Evolutionary conservation across 2,329 filamentous ascomycete species (phyloP).

Genomic region (Exophiala calicioides): DNA sequence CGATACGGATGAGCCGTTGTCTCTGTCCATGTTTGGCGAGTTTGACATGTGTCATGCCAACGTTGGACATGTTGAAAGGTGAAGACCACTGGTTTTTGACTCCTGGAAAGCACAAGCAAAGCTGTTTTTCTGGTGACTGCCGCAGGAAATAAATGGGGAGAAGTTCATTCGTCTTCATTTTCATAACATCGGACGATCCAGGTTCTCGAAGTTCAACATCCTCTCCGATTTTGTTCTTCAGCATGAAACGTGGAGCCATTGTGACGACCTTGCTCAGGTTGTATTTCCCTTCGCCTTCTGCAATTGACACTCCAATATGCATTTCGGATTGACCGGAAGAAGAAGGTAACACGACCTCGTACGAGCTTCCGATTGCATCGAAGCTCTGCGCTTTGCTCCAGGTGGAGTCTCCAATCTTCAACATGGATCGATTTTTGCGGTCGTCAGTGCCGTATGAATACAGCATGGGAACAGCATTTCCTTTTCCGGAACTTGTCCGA

Average conservation of each 20-base stretch:
- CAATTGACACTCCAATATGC: constrained; percentile 84
- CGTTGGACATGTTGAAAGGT: constrained; percentile 93
- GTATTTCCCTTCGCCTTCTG: constrained; percentile 94
- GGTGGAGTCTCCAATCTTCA: constrained; percentile 84
- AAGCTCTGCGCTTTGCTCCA: constrained; percentile 99
- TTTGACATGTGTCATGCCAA: constrained; percentile 91
- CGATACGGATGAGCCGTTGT: constrained; percentile 82
- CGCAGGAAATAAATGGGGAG: constrained; percentile 89
- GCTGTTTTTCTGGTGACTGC: constrained; percentile 77
- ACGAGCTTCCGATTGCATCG: constrained; percentile 91
- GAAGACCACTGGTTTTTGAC: constrained; percentile 98
- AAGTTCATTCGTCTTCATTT: constrained; percentile 73
- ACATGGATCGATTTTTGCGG: constrained; percentile 81
- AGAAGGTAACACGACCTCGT: constrained; percentile 81
- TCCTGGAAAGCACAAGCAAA: constrained; percentile 89
- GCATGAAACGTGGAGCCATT: constrained; percentile 84
- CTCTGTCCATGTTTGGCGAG: constrained; percentile 86
- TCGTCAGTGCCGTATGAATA: constrained; percentile 91
- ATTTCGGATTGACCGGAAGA: constrained; percentile 73
- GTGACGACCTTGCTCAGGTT: constrained; percentile 96
- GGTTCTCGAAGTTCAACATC: constrained; percentile 88
- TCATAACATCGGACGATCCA: constrained; percentile 82
- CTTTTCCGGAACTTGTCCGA: constrained; percentile 52
- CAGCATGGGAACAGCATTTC: constrained; percentile 85
- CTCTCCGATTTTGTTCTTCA: constrained; percentile 90